A percentile compares a stretch with the other conserved stretches of the same genome.
phyloP scores from a whole-genome alignment of 1,284 basidiomycete species.

The Acaromyces ingoldii region DNA sequence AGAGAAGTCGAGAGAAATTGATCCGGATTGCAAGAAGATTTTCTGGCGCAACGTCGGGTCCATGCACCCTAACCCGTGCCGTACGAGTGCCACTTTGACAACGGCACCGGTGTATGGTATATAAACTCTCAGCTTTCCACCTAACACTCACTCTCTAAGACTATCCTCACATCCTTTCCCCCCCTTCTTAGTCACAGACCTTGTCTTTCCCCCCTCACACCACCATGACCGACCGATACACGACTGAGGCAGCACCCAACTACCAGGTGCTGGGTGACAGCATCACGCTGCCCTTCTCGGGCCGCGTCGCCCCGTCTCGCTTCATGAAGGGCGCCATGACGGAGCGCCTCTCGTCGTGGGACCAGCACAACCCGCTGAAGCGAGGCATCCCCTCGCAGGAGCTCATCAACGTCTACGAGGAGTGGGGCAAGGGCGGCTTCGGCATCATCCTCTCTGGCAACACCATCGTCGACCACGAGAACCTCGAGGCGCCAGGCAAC shows the following conservation, averaged over 20 bases:
- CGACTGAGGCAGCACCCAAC: neutral
- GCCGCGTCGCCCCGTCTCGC: constrained; percentile 1
- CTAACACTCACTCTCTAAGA: no score
- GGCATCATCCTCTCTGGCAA: constrained; percentile 39
- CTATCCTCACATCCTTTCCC: neutral
- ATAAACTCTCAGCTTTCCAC: no score
- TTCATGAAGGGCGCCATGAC: constrained; percentile 43
- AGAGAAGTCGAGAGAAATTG: no score
- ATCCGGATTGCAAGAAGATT: no score
- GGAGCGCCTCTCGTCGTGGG: constrained; percentile 40
- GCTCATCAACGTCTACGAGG: constrained; percentile 40
- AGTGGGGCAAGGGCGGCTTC: constrained; percentile 34
- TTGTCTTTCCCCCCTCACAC: neutral
- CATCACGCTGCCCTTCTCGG: constrained; percentile 7
- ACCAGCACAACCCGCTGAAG: constrained; percentile 33
- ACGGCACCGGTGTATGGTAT: no score
- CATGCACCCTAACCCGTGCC: no score
- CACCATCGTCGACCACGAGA: constrained; percentile 18
- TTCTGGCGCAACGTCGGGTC: no score
- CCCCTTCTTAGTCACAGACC: neutral
- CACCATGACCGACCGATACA: neutral
- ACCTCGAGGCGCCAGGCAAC: constrained; percentile 16
- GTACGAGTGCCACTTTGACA: no score
- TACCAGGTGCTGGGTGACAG: constrained; percentile 5
- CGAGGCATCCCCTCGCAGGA: constrained; percentile 37